Evolutionary conservation across 192 early-diverging fungal genomes (phyloP), one percentile per base, ranked within the genome.

Genomic region (Kickxella alabastrina): DNA sequence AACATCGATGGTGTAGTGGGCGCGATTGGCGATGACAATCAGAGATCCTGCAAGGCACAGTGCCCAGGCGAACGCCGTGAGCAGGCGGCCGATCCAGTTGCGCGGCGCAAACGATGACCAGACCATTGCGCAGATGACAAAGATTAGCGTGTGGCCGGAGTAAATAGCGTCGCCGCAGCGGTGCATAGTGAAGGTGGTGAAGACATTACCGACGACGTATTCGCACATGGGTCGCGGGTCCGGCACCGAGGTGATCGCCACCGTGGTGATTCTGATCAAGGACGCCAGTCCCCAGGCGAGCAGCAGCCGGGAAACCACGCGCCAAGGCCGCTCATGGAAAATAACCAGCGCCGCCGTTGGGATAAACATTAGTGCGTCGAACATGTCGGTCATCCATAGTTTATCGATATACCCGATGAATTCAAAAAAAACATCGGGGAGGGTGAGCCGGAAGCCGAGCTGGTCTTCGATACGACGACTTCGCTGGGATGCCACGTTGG

Each of bases 161-260:
- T 80, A 86, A 36, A 84, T 86, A 18, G 76, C 77, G 37, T 86
- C 84, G 23, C 84, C 84, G 54, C 84, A 86, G 6, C 82, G 63
- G 23, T 84, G 82, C 29, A 81, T 26, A 13, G 62, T 49, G 43
- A 86, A 84, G 3, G 79, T 65, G 1, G 80, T 79, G 39, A 84
- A 83, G 50, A 83, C 73, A 29, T 82, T 77, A 38, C 75, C 79
- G 2, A 57, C 17, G 2, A 70, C 78, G 43, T 79, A 82, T 42
- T 80, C 61, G 50, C 84, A 85, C 1, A 73, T 65, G 3, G 73
- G 59, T 2, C 84, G 79, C 2, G 84, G 79, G 37, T 85, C 84
- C 4, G 84, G 84, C 24, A 82, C 69, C 25, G 80, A 82, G 0
- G 84, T 85, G 45, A 85, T 81, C n/a, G 80, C 82, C 49, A 85